These are phyloP conservation scores for Coniochaeta sp. DNA, from an alignment of 2,329 filamentous ascomycete species.

Conservation along the genomic window DNA sequence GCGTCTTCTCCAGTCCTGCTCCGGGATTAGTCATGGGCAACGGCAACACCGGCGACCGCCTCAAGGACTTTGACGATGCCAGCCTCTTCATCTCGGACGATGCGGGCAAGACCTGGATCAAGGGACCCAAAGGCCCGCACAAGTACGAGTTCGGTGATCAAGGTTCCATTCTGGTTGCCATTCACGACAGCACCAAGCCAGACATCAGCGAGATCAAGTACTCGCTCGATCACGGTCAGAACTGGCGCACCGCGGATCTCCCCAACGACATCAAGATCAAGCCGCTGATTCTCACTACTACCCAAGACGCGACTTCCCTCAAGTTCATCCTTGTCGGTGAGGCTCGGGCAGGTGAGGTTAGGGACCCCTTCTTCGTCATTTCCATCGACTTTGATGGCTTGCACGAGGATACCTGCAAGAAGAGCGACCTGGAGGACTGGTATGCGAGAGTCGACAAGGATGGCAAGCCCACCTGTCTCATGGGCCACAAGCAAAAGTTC, in stretches of 20 bases:
- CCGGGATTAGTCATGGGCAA: slow-evolving; percentile 91
- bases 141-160: slow-evolving; percentile 96
- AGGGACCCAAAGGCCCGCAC: slow-evolving; percentile 71
- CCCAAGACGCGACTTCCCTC: slow-evolving; percentile 84
- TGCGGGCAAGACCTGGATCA: slow-evolving; percentile 78
- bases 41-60: slow-evolving; percentile 74
- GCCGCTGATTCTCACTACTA: slow-evolving; percentile 74
- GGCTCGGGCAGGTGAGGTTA: slow-evolving; percentile 42
- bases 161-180: slow-evolving; percentile 78
- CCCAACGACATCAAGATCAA: slow-evolving; percentile 59
- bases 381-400: slow-evolving; percentile 78
- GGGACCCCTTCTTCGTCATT: slow-evolving; percentile 55
- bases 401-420: slow-evolving; percentile 70
- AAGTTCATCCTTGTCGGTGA: slow-evolving; percentile 77
- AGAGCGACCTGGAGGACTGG: slow-evolving; percentile 82
- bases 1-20: slow-evolving; percentile 87
- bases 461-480: slow-evolving; percentile 78
- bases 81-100: slow-evolving; percentile 86
- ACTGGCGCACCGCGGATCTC: slow-evolving; percentile 67
- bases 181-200: slow-evolving; percentile 64
- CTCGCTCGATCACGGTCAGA: slow-evolving; percentile 83
- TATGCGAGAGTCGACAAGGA: slow-evolving; percentile 74
- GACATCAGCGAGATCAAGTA: slow-evolving; percentile 57
- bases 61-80: slow-evolving; percentile 66
- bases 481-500: slow-evolving; percentile 92